phyloP scores from a whole-genome alignment of 2,329 filamentous ascomycete genomes.

The Arthrobotrys sphaeroides region DNA sequence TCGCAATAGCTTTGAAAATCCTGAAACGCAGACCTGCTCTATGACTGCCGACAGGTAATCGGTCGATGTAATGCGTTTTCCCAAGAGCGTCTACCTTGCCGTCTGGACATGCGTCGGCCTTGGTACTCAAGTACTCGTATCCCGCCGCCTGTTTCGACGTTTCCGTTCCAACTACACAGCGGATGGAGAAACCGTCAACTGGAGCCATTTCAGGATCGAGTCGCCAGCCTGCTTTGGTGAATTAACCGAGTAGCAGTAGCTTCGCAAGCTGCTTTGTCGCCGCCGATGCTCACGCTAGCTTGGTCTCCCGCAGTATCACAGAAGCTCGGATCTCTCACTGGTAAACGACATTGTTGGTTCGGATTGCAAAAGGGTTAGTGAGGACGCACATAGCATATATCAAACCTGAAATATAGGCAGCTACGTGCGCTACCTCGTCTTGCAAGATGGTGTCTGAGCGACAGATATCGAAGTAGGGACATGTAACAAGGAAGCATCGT shows the following conservation, averaged over 20 bases:
- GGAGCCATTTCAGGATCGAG: not conserved
- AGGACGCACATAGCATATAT: conserved; percentile 9
- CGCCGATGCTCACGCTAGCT: conserved; percentile 8
- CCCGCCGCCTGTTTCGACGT: conserved; percentile 5
- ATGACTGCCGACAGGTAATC: conserved; percentile 27
- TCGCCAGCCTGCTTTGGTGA: conserved; percentile 27
- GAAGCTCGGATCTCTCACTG: conserved; percentile 1
- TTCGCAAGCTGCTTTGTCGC: conserved; percentile 18
- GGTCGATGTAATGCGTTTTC: conserved; percentile 35
- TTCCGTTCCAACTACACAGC: conserved; percentile 14
- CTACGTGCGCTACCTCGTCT: too few relatives aligned
- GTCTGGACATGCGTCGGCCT: not conserved
- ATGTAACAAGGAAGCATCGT: not conserved
- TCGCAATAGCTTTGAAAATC: not conserved
- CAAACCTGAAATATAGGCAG: not conserved
- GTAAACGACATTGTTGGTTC: conserved; percentile 3
- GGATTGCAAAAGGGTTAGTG: conserved; percentile 15
- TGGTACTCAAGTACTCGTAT: conserved; percentile 23
- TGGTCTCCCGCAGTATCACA: not conserved
- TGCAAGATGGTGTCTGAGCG: not conserved
- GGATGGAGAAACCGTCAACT: conserved; percentile 10
- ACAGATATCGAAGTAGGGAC: conserved; percentile 3
- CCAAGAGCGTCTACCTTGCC: conserved; percentile 16
- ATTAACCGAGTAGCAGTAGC: conserved; percentile 34
- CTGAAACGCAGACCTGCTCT: conserved; percentile 21